Evolutionary conservation across 345 rosid species (phyloP).

Genomic region (Zanthoxylum bungeanum): DNA sequence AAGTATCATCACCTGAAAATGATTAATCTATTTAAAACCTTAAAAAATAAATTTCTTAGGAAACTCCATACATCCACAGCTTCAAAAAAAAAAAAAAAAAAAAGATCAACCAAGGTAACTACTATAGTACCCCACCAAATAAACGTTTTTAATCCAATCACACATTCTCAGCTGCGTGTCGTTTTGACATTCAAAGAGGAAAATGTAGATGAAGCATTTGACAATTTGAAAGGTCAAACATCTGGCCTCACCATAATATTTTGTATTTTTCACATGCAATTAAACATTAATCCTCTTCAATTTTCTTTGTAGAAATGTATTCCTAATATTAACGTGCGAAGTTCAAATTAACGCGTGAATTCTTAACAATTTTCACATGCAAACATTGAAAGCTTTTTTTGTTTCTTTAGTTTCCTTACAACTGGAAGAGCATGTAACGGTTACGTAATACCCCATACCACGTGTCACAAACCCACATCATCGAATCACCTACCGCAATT

Average conservation of each 20-base stretch:
- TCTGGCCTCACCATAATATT: background rate
- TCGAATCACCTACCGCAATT: slow-evolving; percentile 13
- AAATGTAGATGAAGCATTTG: background rate
- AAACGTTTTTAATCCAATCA: background rate
- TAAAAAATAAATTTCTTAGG: too few species aligned
- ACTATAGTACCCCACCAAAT: too few species aligned
- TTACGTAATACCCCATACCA: slow-evolving; percentile 27
- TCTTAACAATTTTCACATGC: too few species aligned
- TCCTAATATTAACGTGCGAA: too few species aligned
- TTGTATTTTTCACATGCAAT: background rate
- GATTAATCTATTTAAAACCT: too few species aligned
- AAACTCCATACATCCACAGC: too few species aligned
- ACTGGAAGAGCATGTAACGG: slow-evolving; percentile 22
- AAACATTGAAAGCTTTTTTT: background rate
- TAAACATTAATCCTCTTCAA: background rate
- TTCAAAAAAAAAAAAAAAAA: too few species aligned
- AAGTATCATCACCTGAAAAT: too few species aligned
- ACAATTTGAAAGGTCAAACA: slow-evolving; percentile 20
- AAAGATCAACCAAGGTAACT: background rate
- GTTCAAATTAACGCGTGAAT: slow-evolving; percentile 15
- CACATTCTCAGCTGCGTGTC: background rate
- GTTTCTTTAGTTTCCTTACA: background rate
- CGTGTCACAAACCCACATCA: slow-evolving; percentile 33
- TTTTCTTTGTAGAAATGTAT: background rate
- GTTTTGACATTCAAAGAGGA: background rate